A percentile compares a stretch with the other conserved stretches of the same genome.
These are phyloP conservation scores for Leucocoprinus sp. DNA, from an alignment of 768 basidiomycete genomes.

Conservation along the genomic window DNA sequence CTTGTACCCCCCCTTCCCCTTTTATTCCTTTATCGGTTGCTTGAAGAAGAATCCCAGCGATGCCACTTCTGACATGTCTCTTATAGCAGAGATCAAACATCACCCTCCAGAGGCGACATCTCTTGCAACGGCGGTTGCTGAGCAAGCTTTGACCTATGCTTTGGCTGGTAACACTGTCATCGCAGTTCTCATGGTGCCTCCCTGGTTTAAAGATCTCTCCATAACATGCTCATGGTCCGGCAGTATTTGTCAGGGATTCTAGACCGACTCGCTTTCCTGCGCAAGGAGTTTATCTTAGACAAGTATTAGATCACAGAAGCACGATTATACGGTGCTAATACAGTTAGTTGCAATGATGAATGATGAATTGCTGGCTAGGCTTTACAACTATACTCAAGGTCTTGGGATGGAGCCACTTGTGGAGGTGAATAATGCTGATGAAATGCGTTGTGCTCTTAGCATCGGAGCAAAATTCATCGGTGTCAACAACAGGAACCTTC, in stretches of 20 bases:
- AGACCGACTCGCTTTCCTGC: slow-evolving; percentile 73
- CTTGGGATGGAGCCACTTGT: slow-evolving; percentile 90
- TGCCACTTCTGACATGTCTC: slow-evolving; percentile 24
- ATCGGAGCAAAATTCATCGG: slow-evolving; percentile 76
- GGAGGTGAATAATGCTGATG: slow-evolving; percentile 77
- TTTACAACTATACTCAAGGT: slow-evolving; percentile 56
- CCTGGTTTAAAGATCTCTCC: slow-evolving; percentile 81
- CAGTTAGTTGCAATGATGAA: slow-evolving; percentile 81
- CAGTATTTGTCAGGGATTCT: slow-evolving; percentile 63
- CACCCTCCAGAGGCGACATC: slow-evolving; percentile 81
- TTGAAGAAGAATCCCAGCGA: slow-evolving; percentile 33
- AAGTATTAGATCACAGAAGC: slow-evolving; percentile 87
- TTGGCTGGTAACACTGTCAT: slow-evolving; percentile 80
- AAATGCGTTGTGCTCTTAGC: slow-evolving; percentile 65
- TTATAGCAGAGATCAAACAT: slow-evolving; percentile 90
- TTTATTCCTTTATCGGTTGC: slow-evolving; percentile 51
- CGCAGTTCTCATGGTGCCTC: slow-evolving; percentile 83
- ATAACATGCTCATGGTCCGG: slow-evolving; percentile 74
- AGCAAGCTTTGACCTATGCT: slow-evolving; percentile 72
- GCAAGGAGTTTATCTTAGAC: slow-evolving; percentile 84
- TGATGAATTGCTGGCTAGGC: slow-evolving; percentile 41
- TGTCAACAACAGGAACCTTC: slow-evolving; percentile 85
- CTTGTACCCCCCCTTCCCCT: slow-evolving; percentile 62
- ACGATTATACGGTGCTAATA: slow-evolving; percentile 77
- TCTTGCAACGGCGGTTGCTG: slow-evolving; percentile 54